phyloP scores from a whole-genome alignment of 2,329 filamentous ascomycete genomes.

The Fusarium stilboides region DNA sequence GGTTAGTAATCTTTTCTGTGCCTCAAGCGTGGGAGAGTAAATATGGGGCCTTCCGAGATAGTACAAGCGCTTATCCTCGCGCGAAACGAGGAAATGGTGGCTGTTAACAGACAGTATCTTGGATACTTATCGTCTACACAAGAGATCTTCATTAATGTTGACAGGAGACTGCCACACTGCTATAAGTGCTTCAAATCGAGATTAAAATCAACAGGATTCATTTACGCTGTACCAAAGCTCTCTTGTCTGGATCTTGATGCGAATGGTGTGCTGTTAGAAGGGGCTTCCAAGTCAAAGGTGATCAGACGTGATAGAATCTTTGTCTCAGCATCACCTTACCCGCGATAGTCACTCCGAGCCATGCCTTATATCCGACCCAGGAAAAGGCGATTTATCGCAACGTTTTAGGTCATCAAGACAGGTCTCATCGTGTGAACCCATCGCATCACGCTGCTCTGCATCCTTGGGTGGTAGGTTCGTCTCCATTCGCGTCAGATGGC shows the following conservation, averaged over 20 bases:
- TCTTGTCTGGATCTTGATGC: too few relatives aligned
- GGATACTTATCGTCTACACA: neutral
- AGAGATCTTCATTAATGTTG: neutral
- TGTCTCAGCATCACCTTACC: neutral
- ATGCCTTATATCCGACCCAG: neutral
- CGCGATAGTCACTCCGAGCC: neutral
- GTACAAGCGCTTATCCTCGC: conserved; percentile 3
- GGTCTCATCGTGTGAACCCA: neutral
- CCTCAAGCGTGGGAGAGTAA: too few relatives aligned
- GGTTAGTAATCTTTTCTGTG: neutral
- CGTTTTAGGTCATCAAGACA: neutral
- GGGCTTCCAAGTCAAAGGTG: neutral
- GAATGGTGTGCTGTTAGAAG: neutral
- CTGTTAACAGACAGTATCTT: neutral
- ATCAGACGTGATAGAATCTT: neutral
- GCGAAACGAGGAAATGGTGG: neutral
- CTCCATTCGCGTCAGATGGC: conserved; percentile 4
- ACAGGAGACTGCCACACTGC: neutral
- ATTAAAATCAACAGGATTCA: too few relatives aligned
- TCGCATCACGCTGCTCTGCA: neutral
- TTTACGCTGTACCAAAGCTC: fast-evolving
- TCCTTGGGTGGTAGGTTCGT: neutral
- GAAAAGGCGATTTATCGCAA: neutral
- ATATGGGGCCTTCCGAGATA: neutral
- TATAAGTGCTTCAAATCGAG: too few relatives aligned